These are phyloP conservation scores for Sclerotinia trifoliorum DNA, from an alignment of 2,329 filamentous ascomycete genomes.

Conservation along the genomic window DNA sequence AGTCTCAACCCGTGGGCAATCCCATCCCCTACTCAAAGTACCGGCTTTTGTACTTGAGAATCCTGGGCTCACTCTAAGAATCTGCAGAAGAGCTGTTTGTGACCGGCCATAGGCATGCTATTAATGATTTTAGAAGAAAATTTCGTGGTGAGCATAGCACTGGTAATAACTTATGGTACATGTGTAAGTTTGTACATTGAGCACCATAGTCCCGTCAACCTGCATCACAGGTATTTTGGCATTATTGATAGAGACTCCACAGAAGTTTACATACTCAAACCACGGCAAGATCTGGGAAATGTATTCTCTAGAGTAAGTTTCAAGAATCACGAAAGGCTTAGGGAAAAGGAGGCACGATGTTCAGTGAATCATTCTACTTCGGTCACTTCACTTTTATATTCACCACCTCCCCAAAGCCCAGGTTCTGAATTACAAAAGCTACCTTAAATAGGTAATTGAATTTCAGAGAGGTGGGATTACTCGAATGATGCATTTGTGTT, in stretches of 20 bases:
- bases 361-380: neutral
- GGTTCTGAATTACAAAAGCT: rapidly evolving
- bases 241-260: no score
- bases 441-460: neutral
- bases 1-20: neutral
- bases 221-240: neutral
- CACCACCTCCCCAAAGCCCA: neutral
- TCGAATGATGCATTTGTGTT: neutral
- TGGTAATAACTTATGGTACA: no score
- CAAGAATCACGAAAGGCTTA: neutral
- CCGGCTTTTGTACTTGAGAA: neutral
- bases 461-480: no score
- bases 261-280: neutral
- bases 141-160: no score
- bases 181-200: neutral
- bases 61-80: no score
- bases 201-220: neutral
- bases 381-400: neutral
- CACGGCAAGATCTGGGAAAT: no score
- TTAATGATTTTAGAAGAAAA: rapidly evolving
- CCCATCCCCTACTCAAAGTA: no score
- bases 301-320: no score
- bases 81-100: neutral
- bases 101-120: neutral
- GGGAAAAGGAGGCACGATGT: neutral